A percentile compares a stretch with the other conserved stretches of the same genome.
These are phyloP conservation scores for Bretschneidera sinensis DNA, from an alignment of 345 rosid species.

Conservation along the genomic window DNA sequence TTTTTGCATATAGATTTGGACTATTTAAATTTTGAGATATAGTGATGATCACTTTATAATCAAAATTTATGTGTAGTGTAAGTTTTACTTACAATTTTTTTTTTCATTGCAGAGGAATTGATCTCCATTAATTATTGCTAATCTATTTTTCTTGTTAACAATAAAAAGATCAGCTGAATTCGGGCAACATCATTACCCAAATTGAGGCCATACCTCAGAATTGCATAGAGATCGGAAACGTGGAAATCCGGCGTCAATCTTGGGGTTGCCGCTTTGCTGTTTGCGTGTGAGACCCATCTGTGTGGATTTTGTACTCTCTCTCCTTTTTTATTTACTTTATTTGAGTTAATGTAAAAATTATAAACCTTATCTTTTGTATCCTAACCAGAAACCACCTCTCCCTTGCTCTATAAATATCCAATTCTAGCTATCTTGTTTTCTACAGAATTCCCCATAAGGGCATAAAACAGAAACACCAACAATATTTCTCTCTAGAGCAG, in stretches of 20 bases:
- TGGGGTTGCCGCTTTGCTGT: constrained; percentile 21
- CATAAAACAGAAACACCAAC: no score
- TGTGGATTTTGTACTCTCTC: neutral
- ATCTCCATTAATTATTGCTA: no score
- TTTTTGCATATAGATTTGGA: no score
- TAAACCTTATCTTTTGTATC: no score
- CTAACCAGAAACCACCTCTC: neutral
- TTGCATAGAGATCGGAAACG: constrained; percentile 17
- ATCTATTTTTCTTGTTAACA: neutral
- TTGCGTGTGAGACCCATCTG: no score
- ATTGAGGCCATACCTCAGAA: neutral
- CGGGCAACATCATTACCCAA: neutral
- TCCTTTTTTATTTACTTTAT: neutral
- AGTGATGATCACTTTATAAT: no score
- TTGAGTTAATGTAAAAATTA: no score
- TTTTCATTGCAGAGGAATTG: no score
- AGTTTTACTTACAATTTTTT: no score
- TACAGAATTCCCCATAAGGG: neutral
- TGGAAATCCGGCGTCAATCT: constrained; percentile 33
- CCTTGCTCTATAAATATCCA: constrained; percentile 6
- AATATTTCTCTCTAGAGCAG: no score
- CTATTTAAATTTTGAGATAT: no score
- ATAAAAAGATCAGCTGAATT: neutral
- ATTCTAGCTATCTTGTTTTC: neutral
- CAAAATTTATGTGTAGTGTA: no score